Evolutionary conservation across 805 yeast species (phyloP), one percentile per base, ranked within the genome.

Genomic region (Sugiyamaella boreocaroliniensis): DNA sequence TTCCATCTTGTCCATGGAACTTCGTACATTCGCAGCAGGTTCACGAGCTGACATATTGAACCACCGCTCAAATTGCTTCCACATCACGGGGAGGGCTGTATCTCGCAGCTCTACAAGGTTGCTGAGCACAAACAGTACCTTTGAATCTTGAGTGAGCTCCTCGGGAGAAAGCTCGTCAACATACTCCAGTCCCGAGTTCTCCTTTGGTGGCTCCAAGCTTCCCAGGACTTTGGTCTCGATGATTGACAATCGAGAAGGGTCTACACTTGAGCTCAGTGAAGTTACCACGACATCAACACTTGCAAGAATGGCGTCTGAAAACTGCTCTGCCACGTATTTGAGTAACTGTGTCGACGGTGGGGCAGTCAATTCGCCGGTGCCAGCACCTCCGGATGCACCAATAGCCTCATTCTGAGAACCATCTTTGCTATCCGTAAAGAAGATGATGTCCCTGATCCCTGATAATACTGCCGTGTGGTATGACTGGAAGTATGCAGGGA

Each of bases 31-130:
- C 26, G 77, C 58, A 14, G 75, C 69, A 22, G 73, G 70, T 6
- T 72, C 70, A 6, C 73, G 67, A 26, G 79, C 58, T 9, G 73
- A 70, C 16, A 78, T 70, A 42, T 75, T 76, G 56, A 83, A 81
- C 2, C 71, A 69, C 6, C 68, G 61, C 57, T 82, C 84, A 61
- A 79, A 82, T 49, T 68, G 67, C 47, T 72, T 73, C 12, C 81
- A 62, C 16, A 81, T 65, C 19, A 67, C 63, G 0, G 86, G 83
- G 22, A 84, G 69, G 2, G 78, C 71, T 2, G 60, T 64, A 19
- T 68, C 68, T 32, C 76, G 69, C 29, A 85, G 66, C 46, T 72
- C 73, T 45, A 74, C 76, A 46, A 84, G 64, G 59, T 83, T 83
- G 43, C 82, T 75, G 43, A 83, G 64, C 0, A 85, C 76, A 40